phyloP scores from a whole-genome alignment of 108 stramenopile species.

The Fragilaria crotonensis region DNA sequence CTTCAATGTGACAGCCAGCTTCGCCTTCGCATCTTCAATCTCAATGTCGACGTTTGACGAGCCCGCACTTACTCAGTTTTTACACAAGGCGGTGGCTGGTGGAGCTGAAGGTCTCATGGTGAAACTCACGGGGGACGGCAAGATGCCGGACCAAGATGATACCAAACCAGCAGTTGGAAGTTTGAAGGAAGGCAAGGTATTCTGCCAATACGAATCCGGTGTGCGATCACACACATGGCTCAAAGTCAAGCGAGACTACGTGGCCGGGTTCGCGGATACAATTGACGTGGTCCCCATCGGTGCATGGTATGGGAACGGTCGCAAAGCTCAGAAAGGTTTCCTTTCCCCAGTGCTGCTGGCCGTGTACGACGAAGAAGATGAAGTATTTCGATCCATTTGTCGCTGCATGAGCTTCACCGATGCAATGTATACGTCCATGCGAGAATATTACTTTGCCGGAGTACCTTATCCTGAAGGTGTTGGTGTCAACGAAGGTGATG shows the following conservation, averaged over 20 bases:
- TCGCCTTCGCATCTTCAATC: conserved; percentile 39
- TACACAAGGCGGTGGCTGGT: conserved; percentile 51
- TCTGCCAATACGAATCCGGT: conserved; percentile 31
- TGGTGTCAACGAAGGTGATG: conserved; percentile 3
- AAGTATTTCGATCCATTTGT: conserved; percentile 64
- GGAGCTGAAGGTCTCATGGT: conserved; percentile 91
- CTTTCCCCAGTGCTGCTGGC: conserved; percentile 80
- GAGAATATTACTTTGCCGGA: conserved; percentile 42
- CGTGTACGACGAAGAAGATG: conserved; percentile 76
- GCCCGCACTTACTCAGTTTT: conserved; percentile 16
- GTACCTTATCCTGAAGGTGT: conserved; percentile 22
- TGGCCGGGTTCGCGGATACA: conserved; percentile 75
- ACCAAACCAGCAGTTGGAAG: not conserved
- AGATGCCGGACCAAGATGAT: too few relatives aligned
- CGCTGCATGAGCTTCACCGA: conserved; percentile 54
- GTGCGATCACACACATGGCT: conserved; percentile 56
- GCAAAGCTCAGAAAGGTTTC: conserved; percentile 50
- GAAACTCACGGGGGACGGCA: conserved; percentile 27
- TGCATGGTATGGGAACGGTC: conserved; percentile 74
- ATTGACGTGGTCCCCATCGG: conserved; percentile 89
- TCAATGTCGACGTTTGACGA: conserved; percentile 37
- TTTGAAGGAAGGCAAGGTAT: conserved; percentile 3
- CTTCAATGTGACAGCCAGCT: conserved; percentile 48
- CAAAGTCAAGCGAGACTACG: conserved; percentile 91
- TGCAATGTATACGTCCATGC: conserved; percentile 41